Percentiles rank a stretch among this genome's conserved stretches.
Evolutionary conservation across 257 asterid species (phyloP).

Genomic region (Solanum gracilifrons): DNA sequence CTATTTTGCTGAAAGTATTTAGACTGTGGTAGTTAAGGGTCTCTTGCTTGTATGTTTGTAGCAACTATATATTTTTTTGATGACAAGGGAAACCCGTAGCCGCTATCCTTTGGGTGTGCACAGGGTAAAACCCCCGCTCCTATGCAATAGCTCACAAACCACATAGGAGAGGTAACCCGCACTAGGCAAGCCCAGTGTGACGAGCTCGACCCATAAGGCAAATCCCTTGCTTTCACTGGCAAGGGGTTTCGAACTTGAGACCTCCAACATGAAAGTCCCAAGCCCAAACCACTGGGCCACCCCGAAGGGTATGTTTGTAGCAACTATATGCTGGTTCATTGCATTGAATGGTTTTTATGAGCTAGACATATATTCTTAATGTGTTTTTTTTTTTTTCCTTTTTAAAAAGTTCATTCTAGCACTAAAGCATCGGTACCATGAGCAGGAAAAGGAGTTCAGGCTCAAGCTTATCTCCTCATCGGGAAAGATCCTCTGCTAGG

Average conservation of each 20-base stretch:
- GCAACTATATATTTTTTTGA: not conserved
- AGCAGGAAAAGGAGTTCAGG: conserved; percentile 63
- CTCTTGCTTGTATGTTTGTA: not conserved
- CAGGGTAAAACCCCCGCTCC: too few species aligned
- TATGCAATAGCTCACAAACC: too few species aligned
- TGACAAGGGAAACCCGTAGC: too few species aligned
- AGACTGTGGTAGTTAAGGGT: not conserved
- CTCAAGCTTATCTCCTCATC: conserved; percentile 61
- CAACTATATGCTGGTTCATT: not conserved
- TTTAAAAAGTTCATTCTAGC: not conserved
- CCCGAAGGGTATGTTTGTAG: not conserved
- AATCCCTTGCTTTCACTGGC: too few species aligned
- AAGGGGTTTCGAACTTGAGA: too few species aligned
- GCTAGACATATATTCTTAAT: not conserved
- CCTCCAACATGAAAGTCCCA: too few species aligned
- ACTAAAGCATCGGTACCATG: not conserved
- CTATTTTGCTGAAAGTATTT: not conserved
- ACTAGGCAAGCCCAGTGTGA: too few species aligned
- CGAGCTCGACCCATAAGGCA: too few species aligned
- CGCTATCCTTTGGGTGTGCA: too few species aligned
- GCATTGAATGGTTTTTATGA: not conserved
- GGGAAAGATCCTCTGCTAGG: conserved; percentile 52
- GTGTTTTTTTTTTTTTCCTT: not conserved
- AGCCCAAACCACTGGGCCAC: too few species aligned
- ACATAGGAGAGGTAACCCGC: too few species aligned